These are phyloP conservation scores for Coemansia sp. DNA, from an alignment of 192 early-diverging fungal species.

Conservation along the genomic window DNA sequence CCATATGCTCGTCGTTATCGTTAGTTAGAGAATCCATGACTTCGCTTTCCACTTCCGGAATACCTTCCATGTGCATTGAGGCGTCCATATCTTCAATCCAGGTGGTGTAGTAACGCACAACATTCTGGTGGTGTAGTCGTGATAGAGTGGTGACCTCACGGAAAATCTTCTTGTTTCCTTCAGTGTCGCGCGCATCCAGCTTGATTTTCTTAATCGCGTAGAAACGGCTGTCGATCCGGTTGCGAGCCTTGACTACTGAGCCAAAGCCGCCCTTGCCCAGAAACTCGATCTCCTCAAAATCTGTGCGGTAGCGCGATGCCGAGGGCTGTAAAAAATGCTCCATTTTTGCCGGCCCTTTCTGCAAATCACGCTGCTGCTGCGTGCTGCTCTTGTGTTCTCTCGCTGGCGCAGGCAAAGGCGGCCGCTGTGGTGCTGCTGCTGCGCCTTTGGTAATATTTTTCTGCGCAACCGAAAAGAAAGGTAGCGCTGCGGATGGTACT, in stretches of 20 bases:
- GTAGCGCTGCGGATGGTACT: slow-evolving; percentile 1
- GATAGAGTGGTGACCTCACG: slow-evolving; percentile 90
- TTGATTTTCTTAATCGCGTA: slow-evolving; percentile 94
- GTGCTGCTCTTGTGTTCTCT: not conserved
- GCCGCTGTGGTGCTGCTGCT: not conserved
- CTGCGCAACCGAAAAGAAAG: slow-evolving; percentile 42
- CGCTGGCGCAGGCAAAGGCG: not conserved
- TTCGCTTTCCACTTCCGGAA: slow-evolving; percentile 51
- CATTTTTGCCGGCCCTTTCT: not conserved
- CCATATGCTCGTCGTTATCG: slow-evolving; percentile 4
- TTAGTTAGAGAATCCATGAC: slow-evolving; percentile 11
- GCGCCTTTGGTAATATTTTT: slow-evolving; percentile 18
- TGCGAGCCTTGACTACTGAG: slow-evolving; percentile 90
- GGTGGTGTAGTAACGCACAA: slow-evolving; percentile 85
- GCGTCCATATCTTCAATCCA: slow-evolving; percentile 78
- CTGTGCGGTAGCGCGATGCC: slow-evolving; percentile 66
- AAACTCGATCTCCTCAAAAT: slow-evolving; percentile 79
- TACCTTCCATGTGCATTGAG: slow-evolving; percentile 28
- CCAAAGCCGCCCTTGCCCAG: slow-evolving; percentile 86
- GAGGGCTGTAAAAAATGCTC: slow-evolving; percentile 6
- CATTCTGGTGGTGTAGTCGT: slow-evolving; percentile 83
- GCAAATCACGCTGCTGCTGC: not conserved
- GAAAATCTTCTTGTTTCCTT: slow-evolving; percentile 77
- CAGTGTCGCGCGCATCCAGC: slow-evolving; percentile 74
- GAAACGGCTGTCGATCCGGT: slow-evolving; percentile 72